Conservation (phyloP, 2,329 filamentous ascomycete species). For the Fusarium incarnatum region DNA sequence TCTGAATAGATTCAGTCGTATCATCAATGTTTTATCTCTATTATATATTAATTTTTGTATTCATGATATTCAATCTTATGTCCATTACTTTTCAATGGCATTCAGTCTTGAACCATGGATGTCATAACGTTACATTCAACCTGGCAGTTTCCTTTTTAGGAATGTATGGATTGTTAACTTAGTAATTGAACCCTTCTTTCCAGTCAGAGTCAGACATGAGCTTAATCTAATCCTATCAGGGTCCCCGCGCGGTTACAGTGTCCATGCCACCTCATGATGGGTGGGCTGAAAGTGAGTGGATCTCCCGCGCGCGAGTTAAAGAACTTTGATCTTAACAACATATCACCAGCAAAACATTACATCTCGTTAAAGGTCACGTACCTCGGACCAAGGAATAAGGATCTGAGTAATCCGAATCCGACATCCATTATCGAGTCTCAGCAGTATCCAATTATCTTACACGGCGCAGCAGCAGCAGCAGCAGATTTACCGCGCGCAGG, state of each 20-base stretch:
- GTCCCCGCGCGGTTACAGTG: slow-evolving; percentile 1
- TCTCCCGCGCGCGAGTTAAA: not conserved
- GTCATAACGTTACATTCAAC: not conserved
- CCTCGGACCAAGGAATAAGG: not conserved
- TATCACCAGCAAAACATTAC: rapidly evolving
- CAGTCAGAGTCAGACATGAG: not conserved
- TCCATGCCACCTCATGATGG: not conserved
- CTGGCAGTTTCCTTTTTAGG: not conserved
- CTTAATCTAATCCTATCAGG: not conserved
- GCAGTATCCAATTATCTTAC: slow-evolving; percentile 5
- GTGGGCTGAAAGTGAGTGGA: not conserved
- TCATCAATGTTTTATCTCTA: not conserved
- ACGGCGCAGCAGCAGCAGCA: not conserved
- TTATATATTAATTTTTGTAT: slow-evolving; percentile 2
- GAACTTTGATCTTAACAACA: slow-evolving; percentile 1
- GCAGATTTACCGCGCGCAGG: slow-evolving; percentile 10
- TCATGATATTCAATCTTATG: not conserved
- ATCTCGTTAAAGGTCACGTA: not conserved
- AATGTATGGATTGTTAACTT: not conserved
- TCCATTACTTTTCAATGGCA: not conserved
- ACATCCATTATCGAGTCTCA: not conserved
- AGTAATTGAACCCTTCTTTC: not conserved
- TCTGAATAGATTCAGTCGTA: not conserved
- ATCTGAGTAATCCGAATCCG: not conserved
- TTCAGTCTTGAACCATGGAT: not conserved